Evolutionary conservation across 495 filamentous ascomycete genomes (phyloP).

Genomic region (Rhypophila decipiens): DNA sequence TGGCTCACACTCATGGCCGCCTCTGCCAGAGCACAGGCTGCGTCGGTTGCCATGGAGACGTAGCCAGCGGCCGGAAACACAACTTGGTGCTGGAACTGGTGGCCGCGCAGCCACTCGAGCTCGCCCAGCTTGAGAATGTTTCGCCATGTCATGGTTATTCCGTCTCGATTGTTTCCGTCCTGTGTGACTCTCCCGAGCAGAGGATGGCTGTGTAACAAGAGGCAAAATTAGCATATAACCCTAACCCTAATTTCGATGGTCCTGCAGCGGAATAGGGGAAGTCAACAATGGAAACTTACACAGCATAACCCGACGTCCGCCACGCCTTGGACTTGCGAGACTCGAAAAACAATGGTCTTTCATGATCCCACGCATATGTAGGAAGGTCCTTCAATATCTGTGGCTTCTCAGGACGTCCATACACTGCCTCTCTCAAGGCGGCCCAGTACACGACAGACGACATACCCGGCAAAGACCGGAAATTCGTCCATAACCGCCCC

Average conservation of each 20-base stretch:
- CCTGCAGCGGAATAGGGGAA: background rate
- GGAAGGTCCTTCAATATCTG: slow-evolving; percentile 14
- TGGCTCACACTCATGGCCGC: background rate
- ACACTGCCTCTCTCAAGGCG: slow-evolving; percentile 27
- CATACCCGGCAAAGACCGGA: background rate
- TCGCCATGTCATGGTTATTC: slow-evolving; percentile 33
- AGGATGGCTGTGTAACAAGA: slow-evolving; percentile 31
- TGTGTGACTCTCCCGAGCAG: slow-evolving; percentile 33
- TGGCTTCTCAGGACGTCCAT: slow-evolving; percentile 2
- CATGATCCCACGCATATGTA: slow-evolving; percentile 34
- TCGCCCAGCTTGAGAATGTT: slow-evolving; percentile 33
- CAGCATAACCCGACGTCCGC: background rate
- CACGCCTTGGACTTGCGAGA: slow-evolving; percentile 34
- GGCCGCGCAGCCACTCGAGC: slow-evolving; percentile 45
- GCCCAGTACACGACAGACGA: background rate
- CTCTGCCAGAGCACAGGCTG: slow-evolving; percentile 19
- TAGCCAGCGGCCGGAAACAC: slow-evolving; percentile 55
- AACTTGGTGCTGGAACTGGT: slow-evolving; percentile 26
- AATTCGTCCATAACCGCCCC: slow-evolving; percentile 20
- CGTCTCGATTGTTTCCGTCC: slow-evolving; percentile 25
- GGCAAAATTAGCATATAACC: no score
- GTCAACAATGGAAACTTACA: background rate
- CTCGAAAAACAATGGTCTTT: slow-evolving; percentile 29
- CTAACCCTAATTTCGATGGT: no score
- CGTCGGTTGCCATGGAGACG: slow-evolving; percentile 48